phyloP scores from a whole-genome alignment of 371 early-diverging fungal genomes.

The Circinella umbellata region DNA sequence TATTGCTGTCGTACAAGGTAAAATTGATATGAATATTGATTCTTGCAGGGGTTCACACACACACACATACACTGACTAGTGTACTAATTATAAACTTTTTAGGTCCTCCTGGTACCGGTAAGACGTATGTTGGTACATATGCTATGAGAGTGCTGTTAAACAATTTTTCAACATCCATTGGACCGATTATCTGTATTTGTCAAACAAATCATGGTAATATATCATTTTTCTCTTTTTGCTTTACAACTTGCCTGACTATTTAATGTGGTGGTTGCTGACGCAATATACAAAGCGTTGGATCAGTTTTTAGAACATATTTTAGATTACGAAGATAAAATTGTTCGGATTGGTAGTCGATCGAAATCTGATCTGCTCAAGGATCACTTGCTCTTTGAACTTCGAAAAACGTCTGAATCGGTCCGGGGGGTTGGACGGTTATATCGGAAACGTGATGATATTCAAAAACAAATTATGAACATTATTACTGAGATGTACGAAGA shows the following conservation, averaged over 20 bases:
- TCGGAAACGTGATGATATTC: conserved; percentile 42
- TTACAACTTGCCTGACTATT: background rate
- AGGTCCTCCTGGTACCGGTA: conserved; percentile 80
- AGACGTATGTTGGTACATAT: conserved; percentile 71
- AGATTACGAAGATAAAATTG: conserved; percentile 48
- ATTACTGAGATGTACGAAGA: conserved; percentile 53
- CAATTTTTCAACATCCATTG: conserved; percentile 41
- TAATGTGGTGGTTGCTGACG: background rate
- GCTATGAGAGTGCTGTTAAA: conserved; percentile 59
- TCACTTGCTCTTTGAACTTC: conserved; percentile 50
- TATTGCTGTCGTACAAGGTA: conserved; percentile 63
- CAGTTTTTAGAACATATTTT: conserved; percentile 70
- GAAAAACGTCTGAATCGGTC: conserved; percentile 31
- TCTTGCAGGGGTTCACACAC: background rate
- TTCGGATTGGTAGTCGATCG: conserved; percentile 69
- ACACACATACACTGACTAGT: too few species aligned
- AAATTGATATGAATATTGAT: background rate
- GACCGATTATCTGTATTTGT: conserved; percentile 69
- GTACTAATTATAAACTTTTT: background rate
- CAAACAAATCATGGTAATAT: conserved; percentile 72
- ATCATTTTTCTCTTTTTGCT: background rate
- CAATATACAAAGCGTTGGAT: conserved; percentile 57
- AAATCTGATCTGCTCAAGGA: conserved; percentile 51
- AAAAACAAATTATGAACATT: conserved; percentile 34
- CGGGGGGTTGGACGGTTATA: conserved; percentile 37